phyloP scores from a whole-genome alignment of 495 filamentous ascomycete genomes.

The Polyplosphaeria fusca region DNA sequence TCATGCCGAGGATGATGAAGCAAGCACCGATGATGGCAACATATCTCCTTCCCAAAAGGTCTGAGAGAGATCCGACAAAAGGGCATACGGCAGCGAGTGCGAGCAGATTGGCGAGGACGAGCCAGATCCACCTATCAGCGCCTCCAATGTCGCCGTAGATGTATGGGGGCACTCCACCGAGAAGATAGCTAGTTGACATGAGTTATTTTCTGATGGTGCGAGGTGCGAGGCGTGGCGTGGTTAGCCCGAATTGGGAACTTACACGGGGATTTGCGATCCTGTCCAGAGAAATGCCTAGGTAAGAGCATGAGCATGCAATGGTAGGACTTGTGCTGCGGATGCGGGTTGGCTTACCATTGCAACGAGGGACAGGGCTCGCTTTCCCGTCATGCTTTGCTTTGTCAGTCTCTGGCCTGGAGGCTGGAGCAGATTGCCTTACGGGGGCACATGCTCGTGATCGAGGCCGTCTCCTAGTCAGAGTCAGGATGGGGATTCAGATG shows the following conservation, averaged over 20 bases:
- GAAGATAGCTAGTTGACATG: constrained; percentile 39
- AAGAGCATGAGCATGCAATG: constrained; percentile 44
- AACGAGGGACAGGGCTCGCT: constrained; percentile 56
- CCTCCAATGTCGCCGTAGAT: constrained; percentile 67
- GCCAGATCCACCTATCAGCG: constrained; percentile 67
- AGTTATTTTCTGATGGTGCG: no score
- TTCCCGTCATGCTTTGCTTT: constrained; percentile 52
- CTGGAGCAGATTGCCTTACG: constrained; percentile 19
- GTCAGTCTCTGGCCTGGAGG: constrained; percentile 4
- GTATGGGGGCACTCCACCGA: constrained; percentile 56
- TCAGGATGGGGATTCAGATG: neutral
- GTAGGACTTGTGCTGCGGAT: neutral
- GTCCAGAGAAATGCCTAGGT: constrained; percentile 57
- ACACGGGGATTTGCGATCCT: constrained; percentile 62
- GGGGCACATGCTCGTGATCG: constrained; percentile 52
- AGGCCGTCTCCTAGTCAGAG: constrained; percentile 7
- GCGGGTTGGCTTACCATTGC: constrained; percentile 48
- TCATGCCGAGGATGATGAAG: constrained; percentile 62
- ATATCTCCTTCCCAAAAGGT: constrained; percentile 65
- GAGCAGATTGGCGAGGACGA: constrained; percentile 66
- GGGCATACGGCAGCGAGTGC: constrained; percentile 66
- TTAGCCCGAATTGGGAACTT: no score
- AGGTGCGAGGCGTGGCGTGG: no score
- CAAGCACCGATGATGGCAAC: constrained; percentile 60
- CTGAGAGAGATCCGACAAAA: constrained; percentile 69